phyloP scores from a whole-genome alignment of 805 yeast species.

The Saturnispora galanensis region DNA sequence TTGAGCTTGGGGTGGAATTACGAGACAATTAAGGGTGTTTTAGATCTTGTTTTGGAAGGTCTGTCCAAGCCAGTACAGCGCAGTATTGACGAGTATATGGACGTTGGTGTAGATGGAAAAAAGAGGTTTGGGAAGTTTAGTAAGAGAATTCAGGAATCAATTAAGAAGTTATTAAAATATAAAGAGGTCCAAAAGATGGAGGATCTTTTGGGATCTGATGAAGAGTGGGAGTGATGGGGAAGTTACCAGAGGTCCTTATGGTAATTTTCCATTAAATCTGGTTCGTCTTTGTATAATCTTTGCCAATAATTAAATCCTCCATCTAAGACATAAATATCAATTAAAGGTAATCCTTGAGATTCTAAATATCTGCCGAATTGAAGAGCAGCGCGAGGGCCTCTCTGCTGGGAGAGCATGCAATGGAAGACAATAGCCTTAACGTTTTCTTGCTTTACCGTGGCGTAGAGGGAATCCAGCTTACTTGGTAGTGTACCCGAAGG shows the following conservation, averaged over 20 bases:
- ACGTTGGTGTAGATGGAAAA: conserved; percentile 42
- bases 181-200: conserved; percentile 2
- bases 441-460: conserved; percentile 26
- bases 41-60: conserved; percentile 77
- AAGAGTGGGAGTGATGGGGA: neutral
- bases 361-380: conserved; percentile 40
- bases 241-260: conserved; percentile 31
- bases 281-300: conserved; percentile 57
- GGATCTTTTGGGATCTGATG: conserved; percentile 2
- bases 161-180: conserved; percentile 33
- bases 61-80: conserved; percentile 57
- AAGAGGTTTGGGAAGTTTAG: conserved; percentile 42
- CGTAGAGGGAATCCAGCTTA: conserved; percentile 24
- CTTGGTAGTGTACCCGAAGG: conserved; percentile 40
- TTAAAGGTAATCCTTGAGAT: conserved; percentile 23
- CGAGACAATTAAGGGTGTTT: conserved; percentile 65
- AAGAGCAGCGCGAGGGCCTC: conserved; percentile 84
- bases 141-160: conserved; percentile 52
- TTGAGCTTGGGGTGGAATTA: conserved; percentile 72
- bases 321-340: conserved; percentile 52
- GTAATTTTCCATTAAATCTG: conserved; percentile 51
- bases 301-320: conserved; percentile 93
- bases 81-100: conserved; percentile 59
- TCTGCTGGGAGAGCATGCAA: conserved; percentile 81
- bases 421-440: conserved; percentile 66